Base-by-base conservation (phyloP, 257 asterid genomes). In the Orobanche coerulescens region DNA sequence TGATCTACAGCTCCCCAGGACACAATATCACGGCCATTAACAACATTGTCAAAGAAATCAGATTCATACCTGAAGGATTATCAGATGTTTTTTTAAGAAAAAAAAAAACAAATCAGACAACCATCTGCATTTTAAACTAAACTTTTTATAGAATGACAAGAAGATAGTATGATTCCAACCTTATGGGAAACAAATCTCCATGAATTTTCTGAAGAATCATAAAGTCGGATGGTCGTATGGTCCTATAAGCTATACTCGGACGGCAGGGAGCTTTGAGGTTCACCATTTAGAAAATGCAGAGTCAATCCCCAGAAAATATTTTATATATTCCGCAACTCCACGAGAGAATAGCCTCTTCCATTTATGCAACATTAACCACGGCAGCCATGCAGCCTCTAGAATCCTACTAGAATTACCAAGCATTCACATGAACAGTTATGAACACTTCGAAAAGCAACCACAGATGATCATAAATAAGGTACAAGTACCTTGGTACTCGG, bases 1-100 rank as follows among this genome's bases (percentile, higher is more conserved):
- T 54, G 90, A 74, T 93, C 99, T 74, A 93, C 97, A 70, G 97
- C 99, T 71, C 95, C 97, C 99, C 99, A 93, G n/a, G 97, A 89
- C 65, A 89, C 82, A 73, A 89, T 86, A 61, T 73, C 96, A 63
- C 69, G 81, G 30, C 97, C 97, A 73, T 80, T 76, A 44, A 93
- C 99, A 58, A 90, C 97, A 28, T 87, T 93, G 67, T 75, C 86
- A 76, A 93, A 89, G 79, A 93, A 89, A 71, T 89, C 99, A 42
- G 87, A 61, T 73, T 93, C 99, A 66, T 93, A 93, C 82, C 97
- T 93, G 75, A 54, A 67, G 23, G 40, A 56, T 52, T 57, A 54
- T 39, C 66, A 51, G 26, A 23, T 22, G 54, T 22, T 71, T 58
- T 39, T 70, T n/a, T 11, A 68, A 65, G 23, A 71, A 75, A 56